Evolutionary conservation across 768 basidiomycete genomes (phyloP), one percentile per base, ranked within the genome.

Genomic region (Scleroderma bovista): DNA sequence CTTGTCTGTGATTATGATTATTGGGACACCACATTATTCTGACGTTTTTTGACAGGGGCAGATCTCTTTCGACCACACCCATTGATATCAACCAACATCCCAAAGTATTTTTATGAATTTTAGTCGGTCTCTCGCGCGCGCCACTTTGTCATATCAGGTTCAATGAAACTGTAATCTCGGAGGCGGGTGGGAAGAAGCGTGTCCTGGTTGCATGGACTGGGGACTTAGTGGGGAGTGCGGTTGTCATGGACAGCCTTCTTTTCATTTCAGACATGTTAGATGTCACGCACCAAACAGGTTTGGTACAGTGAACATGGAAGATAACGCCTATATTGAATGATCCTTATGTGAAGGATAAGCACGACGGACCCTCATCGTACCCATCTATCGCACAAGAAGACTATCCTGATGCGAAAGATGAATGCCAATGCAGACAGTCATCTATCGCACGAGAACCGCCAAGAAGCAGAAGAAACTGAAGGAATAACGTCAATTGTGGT

Each of bases 1-100:
- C 38, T 1, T n/a, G 49, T 1, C 38, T 51, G 13, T 37, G 6
- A 2, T n/a, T n/a, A n/a, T n/a, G n/a, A n/a, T 13, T 10, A 48
- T 1, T 47, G 47, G 3, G 4, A 15, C 0, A 0, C 34, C 0
- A 40, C 55, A 20, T 51, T 16, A 19, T 57, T 1, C 39, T 0
- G n/a, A n/a, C n/a, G n/a, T 10, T 51, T 2, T 54, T 57, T 6
- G 44, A 57, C 24, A 3, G 31, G 2, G 44, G 50, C 3, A 52
- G 47, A 2, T 54, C 50, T 17, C 37, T 55, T 3, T 50, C 41
- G 2, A 53, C 52, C 0, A n/a, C 17, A 6, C n/a, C 26, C 19
- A 33, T 53, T 17, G 11, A 54, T 4, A 49, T 57, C 17, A 46
- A 57, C 20, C 0, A 32, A 2, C 13, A 32, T 5, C 50, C 56